Evolutionary conservation across 768 basidiomycete species (phyloP).

Genomic region (Coprinopsis cinerea): DNA sequence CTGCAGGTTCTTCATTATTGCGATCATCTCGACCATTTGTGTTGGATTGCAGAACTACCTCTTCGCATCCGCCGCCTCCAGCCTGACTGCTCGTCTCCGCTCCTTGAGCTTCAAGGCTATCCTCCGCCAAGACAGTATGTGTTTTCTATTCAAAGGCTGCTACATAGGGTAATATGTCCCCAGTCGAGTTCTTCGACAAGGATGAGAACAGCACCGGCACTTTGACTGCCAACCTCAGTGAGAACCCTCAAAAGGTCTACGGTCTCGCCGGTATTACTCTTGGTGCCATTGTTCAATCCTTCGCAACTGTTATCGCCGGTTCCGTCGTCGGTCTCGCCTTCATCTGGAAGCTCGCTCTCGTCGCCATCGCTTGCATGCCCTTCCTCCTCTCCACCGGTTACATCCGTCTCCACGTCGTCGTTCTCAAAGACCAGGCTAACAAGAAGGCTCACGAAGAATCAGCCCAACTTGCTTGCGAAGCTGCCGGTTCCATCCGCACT

Average conservation of each 20-base stretch:
- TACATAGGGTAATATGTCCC: not conserved
- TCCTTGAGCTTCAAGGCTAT: conserved; percentile 63
- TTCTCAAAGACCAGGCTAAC: conserved; percentile 70
- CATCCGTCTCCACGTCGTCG: conserved; percentile 72
- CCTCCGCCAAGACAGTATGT: conserved; percentile 75
- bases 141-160: not conserved
- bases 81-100: conserved; percentile 59
- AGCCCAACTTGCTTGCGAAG: conserved; percentile 83
- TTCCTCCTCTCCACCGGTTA: conserved; percentile 59
- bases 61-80: conserved; percentile 59
- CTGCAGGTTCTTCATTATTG: conserved; percentile 57
- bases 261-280: conserved; percentile 77
- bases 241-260: conserved; percentile 75
- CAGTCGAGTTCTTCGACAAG: conserved; percentile 76
- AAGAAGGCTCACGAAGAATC: conserved; percentile 65
- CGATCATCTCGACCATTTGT: conserved; percentile 48
- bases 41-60: conserved; percentile 59
- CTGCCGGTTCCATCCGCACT: conserved; percentile 75
- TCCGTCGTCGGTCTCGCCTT: conserved; percentile 63
- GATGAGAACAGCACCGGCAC: conserved; percentile 72
- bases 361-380: conserved; percentile 63
- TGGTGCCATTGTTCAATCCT: conserved; percentile 70
- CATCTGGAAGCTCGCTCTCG: conserved; percentile 65
- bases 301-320: conserved; percentile 56
- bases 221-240: conserved; percentile 64